Percentiles rank a stretch among this genome's conserved stretches.
Conservation (phyloP, 441 rosid genomes). For the Eutrema salsugineum region DNA sequence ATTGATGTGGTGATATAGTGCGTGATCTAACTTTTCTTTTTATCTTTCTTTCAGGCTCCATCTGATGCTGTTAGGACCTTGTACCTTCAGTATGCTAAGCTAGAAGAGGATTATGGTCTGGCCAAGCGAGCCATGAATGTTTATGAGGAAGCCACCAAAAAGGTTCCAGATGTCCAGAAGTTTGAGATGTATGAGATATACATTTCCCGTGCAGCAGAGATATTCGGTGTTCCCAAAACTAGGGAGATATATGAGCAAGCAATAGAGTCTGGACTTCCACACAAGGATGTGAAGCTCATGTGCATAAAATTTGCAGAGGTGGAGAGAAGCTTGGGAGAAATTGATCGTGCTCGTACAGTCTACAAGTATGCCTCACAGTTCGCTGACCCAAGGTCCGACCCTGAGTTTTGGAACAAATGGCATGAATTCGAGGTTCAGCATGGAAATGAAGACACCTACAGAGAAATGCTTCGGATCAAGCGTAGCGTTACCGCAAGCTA, state of each 20-base stretch:
- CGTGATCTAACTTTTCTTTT: slow-evolving; percentile 1
- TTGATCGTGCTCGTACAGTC: slow-evolving; percentile 78
- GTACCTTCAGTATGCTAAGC: slow-evolving; percentile 92
- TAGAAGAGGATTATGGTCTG: slow-evolving; percentile 92
- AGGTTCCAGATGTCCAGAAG: slow-evolving; percentile 74
- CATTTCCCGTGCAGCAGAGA: slow-evolving; percentile 87
- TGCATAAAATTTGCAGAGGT: slow-evolving; percentile 84
- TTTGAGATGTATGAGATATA: slow-evolving; percentile 88
- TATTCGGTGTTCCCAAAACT: slow-evolving; percentile 88
- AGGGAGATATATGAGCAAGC: slow-evolving; percentile 95
- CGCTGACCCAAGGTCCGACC: slow-evolving; percentile 88
- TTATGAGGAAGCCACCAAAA: slow-evolving; percentile 87
- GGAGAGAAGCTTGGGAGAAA: slow-evolving; percentile 92
- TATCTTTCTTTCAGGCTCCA: slow-evolving; percentile 60
- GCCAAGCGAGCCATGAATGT: slow-evolving; percentile 98
- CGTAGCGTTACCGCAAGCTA: slow-evolving; percentile 88
- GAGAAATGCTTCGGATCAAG: slow-evolving; percentile 90
- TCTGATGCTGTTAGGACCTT: slow-evolving; percentile 85
- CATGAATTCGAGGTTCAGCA: slow-evolving; percentile 94
- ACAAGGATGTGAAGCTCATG: slow-evolving; percentile 91
- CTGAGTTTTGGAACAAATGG: slow-evolving; percentile 92
- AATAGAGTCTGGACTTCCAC: slow-evolving; percentile 90
- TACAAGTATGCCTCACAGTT: slow-evolving; percentile 84
- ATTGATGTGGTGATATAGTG: background rate
- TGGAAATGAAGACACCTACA: slow-evolving; percentile 94